Evolutionary conservation across 2,329 filamentous ascomycete species (phyloP).

Genomic region (Penicillium nordicum): DNA sequence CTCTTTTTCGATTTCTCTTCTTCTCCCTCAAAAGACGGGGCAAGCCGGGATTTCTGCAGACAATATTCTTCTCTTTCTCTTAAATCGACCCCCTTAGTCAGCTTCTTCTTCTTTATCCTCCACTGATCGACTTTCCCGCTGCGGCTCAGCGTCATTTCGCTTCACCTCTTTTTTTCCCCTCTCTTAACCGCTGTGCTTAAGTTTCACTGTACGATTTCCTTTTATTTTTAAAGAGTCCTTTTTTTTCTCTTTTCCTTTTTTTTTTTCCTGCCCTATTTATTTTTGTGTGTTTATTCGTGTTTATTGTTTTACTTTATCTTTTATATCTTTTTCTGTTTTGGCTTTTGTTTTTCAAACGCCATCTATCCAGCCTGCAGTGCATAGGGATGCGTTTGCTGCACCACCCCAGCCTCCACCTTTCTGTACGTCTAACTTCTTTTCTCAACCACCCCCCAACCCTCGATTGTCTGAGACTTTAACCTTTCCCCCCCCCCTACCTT

Average conservation of each 20-base stretch:
- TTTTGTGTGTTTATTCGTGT: not conserved
- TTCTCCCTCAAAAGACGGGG: constrained; percentile 25
- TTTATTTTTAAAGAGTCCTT: constrained; percentile 11
- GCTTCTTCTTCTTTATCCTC: constrained; percentile 12
- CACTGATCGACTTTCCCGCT: constrained; percentile 27
- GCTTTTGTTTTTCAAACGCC: constrained; percentile 14
- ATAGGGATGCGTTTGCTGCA: constrained; percentile 29
- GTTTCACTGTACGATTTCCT: constrained; percentile 6
- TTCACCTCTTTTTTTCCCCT: constrained; percentile 10
- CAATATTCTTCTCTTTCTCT: constrained; percentile 16
- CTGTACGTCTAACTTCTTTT: constrained; percentile 12
- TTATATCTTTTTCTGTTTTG: not conserved
- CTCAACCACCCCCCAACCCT: constrained; percentile 7
- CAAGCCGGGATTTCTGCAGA: constrained; percentile 15
- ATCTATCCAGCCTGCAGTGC: constrained; percentile 15
- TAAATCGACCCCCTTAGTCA: constrained; percentile 20
- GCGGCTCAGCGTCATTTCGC: constrained; percentile 25
- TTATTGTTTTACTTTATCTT: not conserved
- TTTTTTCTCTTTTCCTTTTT: constrained; percentile 4
- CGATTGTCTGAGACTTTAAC: constrained; percentile 10
- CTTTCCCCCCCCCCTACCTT: constrained; percentile 32
- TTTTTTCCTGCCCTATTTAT: constrained; percentile 14
- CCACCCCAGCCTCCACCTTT: constrained; percentile 22
- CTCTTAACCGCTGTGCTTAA: constrained; percentile 5
- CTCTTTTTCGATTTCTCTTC: constrained; percentile 21